phyloP scores from a whole-genome alignment of 2,329 filamentous ascomycete genomes.

The Colletotrichum incanum region DNA sequence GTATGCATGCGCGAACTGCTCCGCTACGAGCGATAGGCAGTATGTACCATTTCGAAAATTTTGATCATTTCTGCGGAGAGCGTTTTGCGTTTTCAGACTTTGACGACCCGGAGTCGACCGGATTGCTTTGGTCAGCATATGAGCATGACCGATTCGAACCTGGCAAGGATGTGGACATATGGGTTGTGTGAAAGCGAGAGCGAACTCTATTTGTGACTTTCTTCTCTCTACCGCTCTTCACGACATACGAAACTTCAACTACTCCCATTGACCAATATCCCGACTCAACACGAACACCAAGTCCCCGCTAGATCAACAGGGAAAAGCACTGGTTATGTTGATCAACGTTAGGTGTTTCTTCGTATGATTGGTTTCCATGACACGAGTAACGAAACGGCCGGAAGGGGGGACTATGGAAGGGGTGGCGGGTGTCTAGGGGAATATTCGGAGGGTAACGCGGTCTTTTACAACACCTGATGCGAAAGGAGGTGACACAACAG shows the following conservation, averaged over 20 bases:
- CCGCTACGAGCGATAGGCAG: conserved; percentile 30
- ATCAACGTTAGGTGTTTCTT: conserved; percentile 32
- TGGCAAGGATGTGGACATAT: conserved; percentile 10
- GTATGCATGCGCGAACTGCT: conserved; percentile 19
- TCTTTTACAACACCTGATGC: conserved; percentile 27
- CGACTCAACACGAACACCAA: neutral
- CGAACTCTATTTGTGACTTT: conserved; percentile 29
- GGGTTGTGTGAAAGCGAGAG: conserved; percentile 28
- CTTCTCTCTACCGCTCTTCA: conserved; percentile 20
- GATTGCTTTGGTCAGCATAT: conserved; percentile 28
- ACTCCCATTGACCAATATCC: neutral
- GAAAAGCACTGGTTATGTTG: conserved; percentile 22
- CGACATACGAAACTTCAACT: conserved; percentile 11
- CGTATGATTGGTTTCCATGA: conserved; percentile 19
- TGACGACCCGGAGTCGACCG: conserved; percentile 4
- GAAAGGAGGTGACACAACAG: conserved; percentile 21
- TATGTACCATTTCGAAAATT: conserved; percentile 25
- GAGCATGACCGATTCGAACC: conserved; percentile 14
- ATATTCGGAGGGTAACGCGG: conserved; percentile 13
- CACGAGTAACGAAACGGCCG: conserved; percentile 26
- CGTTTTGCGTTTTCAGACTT: conserved; percentile 28
- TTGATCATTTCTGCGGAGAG: conserved; percentile 26
- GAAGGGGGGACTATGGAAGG: conserved; percentile 2
- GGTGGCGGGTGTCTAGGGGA: conserved; percentile 9
- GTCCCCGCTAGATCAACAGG: neutral